A percentile compares a stretch with the other conserved stretches of the same genome.
Evolutionary conservation across 345 rosid species (phyloP).

Genomic region (Murraya paniculata): DNA sequence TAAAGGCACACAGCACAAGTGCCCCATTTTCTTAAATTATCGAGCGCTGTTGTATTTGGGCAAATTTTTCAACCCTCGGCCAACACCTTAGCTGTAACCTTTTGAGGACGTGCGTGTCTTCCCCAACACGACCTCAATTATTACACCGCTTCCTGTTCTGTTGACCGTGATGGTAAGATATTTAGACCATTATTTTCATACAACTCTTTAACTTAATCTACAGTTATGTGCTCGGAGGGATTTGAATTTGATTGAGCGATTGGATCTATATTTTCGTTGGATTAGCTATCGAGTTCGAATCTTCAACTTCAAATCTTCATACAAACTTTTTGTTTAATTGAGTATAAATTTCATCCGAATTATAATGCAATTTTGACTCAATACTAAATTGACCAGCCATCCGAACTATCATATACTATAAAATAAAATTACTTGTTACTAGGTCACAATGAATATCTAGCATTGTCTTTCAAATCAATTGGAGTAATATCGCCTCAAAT

Average conservation of each 20-base stretch:
- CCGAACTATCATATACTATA: no score
- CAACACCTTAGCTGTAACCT: not conserved
- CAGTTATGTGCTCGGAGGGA: no score
- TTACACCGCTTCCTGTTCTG: not conserved
- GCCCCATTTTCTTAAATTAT: not conserved
- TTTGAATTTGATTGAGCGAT: no score
- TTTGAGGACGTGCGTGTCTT: conserved; percentile 7
- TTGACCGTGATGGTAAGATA: not conserved
- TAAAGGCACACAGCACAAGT: not conserved
- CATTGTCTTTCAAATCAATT: not conserved
- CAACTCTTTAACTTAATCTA: not conserved
- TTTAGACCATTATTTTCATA: not conserved
- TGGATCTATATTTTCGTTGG: no score
- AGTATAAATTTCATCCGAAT: no score
- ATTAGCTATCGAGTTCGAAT: no score
- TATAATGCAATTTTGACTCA: no score
- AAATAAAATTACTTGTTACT: no score
- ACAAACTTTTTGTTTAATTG: no score
- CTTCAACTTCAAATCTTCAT: no score
- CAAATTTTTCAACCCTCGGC: not conserved
- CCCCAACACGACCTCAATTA: not conserved
- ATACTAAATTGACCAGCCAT: no score
- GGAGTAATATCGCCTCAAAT: not conserved
- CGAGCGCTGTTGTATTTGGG: conserved; percentile 11
- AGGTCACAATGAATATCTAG: no score